These are phyloP conservation scores for Piromyces sp. DNA, from an alignment of 192 early-diverging fungal genomes.

Conservation along the genomic window DNA sequence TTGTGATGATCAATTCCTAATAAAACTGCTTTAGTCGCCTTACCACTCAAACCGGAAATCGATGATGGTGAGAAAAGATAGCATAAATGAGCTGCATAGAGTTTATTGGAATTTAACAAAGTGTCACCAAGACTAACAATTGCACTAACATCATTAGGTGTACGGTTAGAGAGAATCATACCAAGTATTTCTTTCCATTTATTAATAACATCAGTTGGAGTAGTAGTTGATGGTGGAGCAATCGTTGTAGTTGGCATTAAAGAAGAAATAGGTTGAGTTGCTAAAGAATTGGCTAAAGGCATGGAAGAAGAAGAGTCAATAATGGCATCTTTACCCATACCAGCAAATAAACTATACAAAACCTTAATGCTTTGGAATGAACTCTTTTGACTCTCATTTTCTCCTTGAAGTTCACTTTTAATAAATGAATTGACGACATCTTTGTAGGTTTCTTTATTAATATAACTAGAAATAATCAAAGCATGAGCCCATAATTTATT, in stretches of 20 bases:
- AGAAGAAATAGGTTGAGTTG: not conserved
- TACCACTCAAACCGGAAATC: constrained; percentile 41
- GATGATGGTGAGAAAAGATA: constrained; percentile 48
- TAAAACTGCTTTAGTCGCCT: constrained; percentile 41
- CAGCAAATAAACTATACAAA: constrained; percentile 13
- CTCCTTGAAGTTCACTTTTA: constrained; percentile 29
- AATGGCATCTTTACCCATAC: constrained; percentile 4
- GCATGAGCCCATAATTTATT: constrained; percentile 70
- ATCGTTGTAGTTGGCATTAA: not conserved
- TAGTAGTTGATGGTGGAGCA: constrained; percentile 1
- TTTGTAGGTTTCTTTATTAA: constrained; percentile 65
- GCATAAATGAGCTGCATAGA: constrained; percentile 56
- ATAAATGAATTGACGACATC: constrained; percentile 58
- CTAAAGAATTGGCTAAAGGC: not conserved
- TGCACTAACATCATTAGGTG: constrained; percentile 45
- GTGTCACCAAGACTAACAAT: constrained; percentile 65
- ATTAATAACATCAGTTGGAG: constrained; percentile 14
- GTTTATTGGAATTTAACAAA: constrained; percentile 29
- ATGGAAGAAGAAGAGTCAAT: not conserved
- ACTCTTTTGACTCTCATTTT: constrained; percentile 17
- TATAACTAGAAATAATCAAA: constrained; percentile 70
- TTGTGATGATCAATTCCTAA: constrained; percentile 37
- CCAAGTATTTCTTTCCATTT: constrained; percentile 60
- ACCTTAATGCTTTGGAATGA: constrained; percentile 15
- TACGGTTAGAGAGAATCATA: constrained; percentile 72